Conservation (phyloP, 164 flowering plant species). For the Platanus orientalis region DNA sequence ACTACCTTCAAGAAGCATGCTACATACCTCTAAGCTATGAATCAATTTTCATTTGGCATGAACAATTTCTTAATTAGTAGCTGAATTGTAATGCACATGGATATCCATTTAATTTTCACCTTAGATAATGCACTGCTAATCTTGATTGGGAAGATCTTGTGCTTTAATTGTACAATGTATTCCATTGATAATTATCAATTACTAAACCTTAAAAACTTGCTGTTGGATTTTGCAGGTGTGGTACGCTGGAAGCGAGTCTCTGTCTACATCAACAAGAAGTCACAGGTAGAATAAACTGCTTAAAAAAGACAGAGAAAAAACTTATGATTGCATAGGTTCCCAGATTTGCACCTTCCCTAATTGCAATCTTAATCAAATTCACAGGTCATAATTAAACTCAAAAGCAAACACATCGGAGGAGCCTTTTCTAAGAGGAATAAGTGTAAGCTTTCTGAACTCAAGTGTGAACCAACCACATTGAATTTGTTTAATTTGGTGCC, state of each 20-base stretch:
- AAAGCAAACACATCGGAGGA: conserved; percentile 82
- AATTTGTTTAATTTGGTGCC: too few species aligned
- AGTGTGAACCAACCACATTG: too few species aligned
- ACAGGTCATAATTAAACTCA: conserved; percentile 70
- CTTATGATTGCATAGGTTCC: neutral
- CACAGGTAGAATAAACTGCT: conserved; percentile 35
- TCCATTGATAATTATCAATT: neutral
- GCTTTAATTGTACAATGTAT: neutral
- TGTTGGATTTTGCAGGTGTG: conserved; percentile 42
- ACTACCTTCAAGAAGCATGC: neutral
- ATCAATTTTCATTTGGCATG: neutral
- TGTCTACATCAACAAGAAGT: conserved; percentile 63
- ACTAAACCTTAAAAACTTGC: neutral
- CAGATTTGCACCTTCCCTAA: neutral
- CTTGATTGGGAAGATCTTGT: neutral
- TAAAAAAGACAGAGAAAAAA: neutral
- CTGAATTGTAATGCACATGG: neutral
- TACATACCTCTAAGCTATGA: neutral
- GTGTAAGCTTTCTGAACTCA: conserved; percentile 39
- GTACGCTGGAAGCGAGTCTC: conserved; percentile 54
- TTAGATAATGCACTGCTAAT: too few species aligned
- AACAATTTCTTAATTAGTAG: neutral
- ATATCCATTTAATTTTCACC: neutral
- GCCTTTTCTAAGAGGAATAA: conserved; percentile 81
- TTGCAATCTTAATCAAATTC: neutral